phyloP scores from a whole-genome alignment of 495 filamentous ascomycete species.

The Astrocystis sublimbata region DNA sequence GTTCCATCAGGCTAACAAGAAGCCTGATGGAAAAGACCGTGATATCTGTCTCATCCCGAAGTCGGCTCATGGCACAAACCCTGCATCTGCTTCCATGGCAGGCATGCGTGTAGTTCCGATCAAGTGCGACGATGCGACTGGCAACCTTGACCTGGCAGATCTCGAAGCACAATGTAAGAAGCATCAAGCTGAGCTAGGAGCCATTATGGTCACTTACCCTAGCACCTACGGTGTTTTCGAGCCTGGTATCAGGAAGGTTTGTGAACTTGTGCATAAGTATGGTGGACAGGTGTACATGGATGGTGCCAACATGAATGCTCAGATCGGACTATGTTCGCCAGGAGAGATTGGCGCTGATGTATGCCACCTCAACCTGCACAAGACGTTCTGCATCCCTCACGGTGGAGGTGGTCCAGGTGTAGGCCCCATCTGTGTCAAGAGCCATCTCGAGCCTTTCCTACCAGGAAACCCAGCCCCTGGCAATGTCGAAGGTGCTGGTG shows the following conservation, averaged over 20 bases:
- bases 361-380: conserved; percentile 97
- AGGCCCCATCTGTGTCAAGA: conserved; percentile 90
- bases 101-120: conserved; percentile 95
- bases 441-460: conserved; percentile 75
- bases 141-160: conserved; percentile 87
- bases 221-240: conserved; percentile 97
- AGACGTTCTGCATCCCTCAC: conserved; percentile 99
- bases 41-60: conserved; percentile 97
- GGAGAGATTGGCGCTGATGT: conserved; percentile 98
- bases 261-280: conserved; percentile 79
- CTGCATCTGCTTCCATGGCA: conserved; percentile 94
- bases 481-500: conserved; percentile 24
- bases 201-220: conserved; percentile 98
- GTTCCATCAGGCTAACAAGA: conserved; percentile 70
- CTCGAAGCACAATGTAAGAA: conserved; percentile 86
- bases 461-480: conserved; percentile 50
- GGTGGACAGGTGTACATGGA: conserved; percentile 99
- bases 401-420: conserved; percentile 95
- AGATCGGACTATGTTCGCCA: conserved; percentile 95
- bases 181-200: conserved; percentile 81
- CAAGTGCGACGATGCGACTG: conserved; percentile 85
- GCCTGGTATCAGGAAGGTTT: conserved; percentile 83
- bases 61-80: conserved; percentile 96
- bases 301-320: conserved; percentile 98
- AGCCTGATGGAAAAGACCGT: conserved; percentile 57